Base-by-base conservation (phyloP, 1,139 yeast genomes). In the Petasospora rhodanensis region DNA sequence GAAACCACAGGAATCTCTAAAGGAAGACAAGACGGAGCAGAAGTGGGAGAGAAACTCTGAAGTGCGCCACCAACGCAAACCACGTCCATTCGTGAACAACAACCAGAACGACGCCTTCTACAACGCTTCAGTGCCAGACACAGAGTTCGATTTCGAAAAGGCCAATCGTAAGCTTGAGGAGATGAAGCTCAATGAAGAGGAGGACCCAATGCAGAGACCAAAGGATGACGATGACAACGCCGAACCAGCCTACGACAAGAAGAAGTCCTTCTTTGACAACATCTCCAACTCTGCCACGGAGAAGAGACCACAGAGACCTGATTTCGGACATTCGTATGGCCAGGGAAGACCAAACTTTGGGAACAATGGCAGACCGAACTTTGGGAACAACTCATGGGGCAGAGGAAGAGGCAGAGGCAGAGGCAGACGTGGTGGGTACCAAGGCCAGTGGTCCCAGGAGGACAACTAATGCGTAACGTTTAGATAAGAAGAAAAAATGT, bases 221-320 rank as follows among this genome's bases (percentile, higher is more conserved):
- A 21, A 28, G 17, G 24, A 22, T 17, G 26, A 30, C 5, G 26
- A 24, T 2, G 37, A 32, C 19, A 42, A 38, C 10, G 34, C 38
- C 2, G 57, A 45, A 24, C 38, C 61, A 24, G 72, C 68, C 26
- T 84, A 84, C 58, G 71, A 81, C 56, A 80, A 76, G 52, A 72
- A 70, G 47, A 72, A 84, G 10, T 84, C 95, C 2, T 86, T 86
- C 56, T 86, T 86, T 49, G 95, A 86, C 58, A 74, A 73, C 38
- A 72, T 86, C 42, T 81, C 93, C 8, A 76, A 84, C 7, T 62
- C 73, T 7, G 59, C 71, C 11, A 62, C 60, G 27, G 47, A 52
- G 24, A 32, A 53, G 43, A 33, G 60, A 58, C 48, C 47, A 54
- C 49, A 55, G 60, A 45, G 51, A 54, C 29, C 36, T n/a, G 23